These are phyloP conservation scores for Beauveria pseudobassiana DNA, from an alignment of 2,329 filamentous ascomycete species.

Conservation along the genomic window DNA sequence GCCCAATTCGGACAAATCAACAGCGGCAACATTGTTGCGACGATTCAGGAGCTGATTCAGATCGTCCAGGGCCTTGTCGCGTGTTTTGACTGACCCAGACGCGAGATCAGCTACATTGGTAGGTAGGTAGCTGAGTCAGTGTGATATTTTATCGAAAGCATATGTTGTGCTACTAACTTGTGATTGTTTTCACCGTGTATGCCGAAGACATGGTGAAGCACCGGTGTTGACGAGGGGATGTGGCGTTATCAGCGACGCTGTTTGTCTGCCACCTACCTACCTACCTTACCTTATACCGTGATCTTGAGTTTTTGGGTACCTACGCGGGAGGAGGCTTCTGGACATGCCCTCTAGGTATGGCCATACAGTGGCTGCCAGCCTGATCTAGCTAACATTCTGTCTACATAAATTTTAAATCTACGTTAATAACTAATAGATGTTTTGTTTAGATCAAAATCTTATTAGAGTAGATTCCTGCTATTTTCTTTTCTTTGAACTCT, in stretches of 20 bases:
- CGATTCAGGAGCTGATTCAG: conserved; percentile 30
- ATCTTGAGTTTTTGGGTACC: no score
- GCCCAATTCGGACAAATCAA: conserved; percentile 42
- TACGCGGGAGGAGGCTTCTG: no score
- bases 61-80: conserved; percentile 34
- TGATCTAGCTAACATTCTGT: no score
- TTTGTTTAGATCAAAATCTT: no score
- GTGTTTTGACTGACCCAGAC: conserved; percentile 22
- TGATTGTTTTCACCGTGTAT: conserved; percentile 9
- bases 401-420: no score
- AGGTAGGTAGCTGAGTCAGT: background rate
- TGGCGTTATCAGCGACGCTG: background rate
- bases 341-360: no score
- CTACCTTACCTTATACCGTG: no score
- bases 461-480: no score
- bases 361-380: no score
- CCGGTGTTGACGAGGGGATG: background rate
- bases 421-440: no score
- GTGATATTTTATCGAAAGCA: background rate
- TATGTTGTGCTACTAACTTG: background rate
- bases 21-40: conserved; percentile 26
- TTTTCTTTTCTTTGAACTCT: no score
- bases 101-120: background rate
- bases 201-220: conserved; percentile 6
- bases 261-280: background rate